phyloP scores from a whole-genome alignment of 2,329 filamentous ascomycete genomes.

The Venturia oleaginea region DNA sequence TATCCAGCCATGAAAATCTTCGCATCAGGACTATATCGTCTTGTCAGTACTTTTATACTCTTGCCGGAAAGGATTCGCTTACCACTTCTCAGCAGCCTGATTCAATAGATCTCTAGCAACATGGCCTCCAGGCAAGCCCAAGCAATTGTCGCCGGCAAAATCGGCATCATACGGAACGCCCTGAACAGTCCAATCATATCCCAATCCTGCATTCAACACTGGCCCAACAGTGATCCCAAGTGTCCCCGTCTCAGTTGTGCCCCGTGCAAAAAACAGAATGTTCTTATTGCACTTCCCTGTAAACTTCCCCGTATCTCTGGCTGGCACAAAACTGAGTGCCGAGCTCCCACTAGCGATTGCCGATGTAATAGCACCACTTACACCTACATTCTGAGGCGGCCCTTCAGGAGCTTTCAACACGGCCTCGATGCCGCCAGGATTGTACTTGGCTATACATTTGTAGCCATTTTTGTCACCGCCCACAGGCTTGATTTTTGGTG shows the following conservation, averaged over 20 bases:
- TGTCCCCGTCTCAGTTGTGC: conserved; percentile 3
- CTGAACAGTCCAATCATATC: background rate
- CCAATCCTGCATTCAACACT: conserved; percentile 2
- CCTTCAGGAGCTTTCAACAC: background rate
- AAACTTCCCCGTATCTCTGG: background rate
- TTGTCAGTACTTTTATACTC: background rate
- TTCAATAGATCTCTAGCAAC: conserved; percentile 9
- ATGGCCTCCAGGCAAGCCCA: conserved; percentile 5
- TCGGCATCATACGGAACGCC: background rate
- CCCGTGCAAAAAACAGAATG: conserved; percentile 6
- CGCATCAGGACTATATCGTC: background rate
- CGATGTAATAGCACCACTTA: background rate
- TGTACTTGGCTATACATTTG: conserved; percentile 8
- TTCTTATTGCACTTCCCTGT: conserved; percentile 1
- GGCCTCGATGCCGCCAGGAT: background rate
- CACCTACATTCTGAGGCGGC: background rate
- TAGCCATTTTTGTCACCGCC: background rate
- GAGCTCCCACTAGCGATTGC: background rate
- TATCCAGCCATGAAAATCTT: conserved; percentile 6
- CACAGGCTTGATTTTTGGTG: background rate
- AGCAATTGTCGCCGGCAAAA: conserved; percentile 6
- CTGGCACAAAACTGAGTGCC: background rate
- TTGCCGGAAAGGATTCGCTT: background rate
- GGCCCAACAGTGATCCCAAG: conserved; percentile 11
- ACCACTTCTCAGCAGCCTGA: conserved; percentile 6